These are phyloP conservation scores for Phytopythium kandeliae DNA, from an alignment of 352 stramenopile species.

Conservation along the genomic window DNA sequence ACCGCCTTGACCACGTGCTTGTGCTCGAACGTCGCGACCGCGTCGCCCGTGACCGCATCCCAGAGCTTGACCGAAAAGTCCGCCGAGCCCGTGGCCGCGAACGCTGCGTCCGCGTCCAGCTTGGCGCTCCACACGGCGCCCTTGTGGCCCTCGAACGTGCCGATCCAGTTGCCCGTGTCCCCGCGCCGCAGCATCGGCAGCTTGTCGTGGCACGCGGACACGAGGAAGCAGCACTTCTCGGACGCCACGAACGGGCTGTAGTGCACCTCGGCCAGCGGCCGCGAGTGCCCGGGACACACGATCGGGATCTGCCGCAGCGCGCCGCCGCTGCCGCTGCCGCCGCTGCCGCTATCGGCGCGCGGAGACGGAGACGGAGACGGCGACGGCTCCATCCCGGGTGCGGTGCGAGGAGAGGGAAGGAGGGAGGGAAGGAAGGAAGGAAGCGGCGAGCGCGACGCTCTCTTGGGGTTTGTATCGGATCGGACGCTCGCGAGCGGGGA, in stretches of 20 bases:
- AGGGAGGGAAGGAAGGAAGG: too few relatives aligned
- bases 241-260: slow-evolving; percentile 46
- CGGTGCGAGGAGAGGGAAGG: background rate
- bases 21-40: slow-evolving; percentile 93
- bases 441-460: too few relatives aligned
- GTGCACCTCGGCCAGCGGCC: slow-evolving; percentile 68
- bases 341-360: slow-evolving; percentile 7
- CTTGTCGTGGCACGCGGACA: slow-evolving; percentile 87
- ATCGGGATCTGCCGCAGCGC: slow-evolving; percentile 79
- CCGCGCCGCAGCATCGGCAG: slow-evolving; percentile 83
- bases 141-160: slow-evolving; percentile 97
- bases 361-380: slow-evolving; percentile 42
- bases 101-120: slow-evolving; percentile 75
- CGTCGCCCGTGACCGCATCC: slow-evolving; percentile 94
- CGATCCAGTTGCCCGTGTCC: slow-evolving; percentile 93
- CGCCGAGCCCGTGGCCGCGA: slow-evolving; percentile 88
- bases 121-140: slow-evolving; percentile 91
- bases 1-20: slow-evolving; percentile 97
- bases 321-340: background rate
- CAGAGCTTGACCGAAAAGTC: slow-evolving; percentile 97
- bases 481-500: too few relatives aligned
- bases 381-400: slow-evolving; percentile 7
- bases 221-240: slow-evolving; percentile 56
- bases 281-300: slow-evolving; percentile 81
- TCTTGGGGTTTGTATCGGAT: too few relatives aligned